A percentile compares a stretch with the other conserved stretches of the same genome.
Evolutionary conservation across 164 flowering plant genomes (phyloP).

Genomic region (Nymphaea thermarum): DNA sequence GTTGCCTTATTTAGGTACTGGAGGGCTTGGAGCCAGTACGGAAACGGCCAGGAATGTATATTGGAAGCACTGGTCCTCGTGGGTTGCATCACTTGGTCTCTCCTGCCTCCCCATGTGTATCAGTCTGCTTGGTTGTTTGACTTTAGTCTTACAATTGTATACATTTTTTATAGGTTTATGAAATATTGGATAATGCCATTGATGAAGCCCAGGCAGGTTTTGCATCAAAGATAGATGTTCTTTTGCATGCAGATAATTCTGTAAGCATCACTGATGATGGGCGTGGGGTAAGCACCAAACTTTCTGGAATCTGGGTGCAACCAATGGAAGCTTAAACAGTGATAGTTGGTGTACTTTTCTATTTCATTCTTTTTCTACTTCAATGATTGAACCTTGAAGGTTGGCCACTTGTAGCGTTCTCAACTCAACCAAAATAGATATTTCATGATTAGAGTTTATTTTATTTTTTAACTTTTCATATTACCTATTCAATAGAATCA

Average conservation of each 20-base stretch:
- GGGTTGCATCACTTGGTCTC: constrained; percentile 95
- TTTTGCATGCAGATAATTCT: constrained; percentile 63
- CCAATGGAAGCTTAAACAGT: background rate
- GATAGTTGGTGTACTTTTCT: too few species aligned
- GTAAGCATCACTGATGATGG: constrained; percentile 95
- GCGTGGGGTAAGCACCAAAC: constrained; percentile 65
- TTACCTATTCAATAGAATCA: too few species aligned
- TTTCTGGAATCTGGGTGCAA: background rate
- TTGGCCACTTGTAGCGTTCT: background rate
- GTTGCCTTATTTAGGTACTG: constrained; percentile 42
- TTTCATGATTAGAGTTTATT: too few species aligned
- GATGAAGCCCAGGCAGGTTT: constrained; percentile 98
- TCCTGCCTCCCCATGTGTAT: background rate
- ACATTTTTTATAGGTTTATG: constrained; percentile 60
- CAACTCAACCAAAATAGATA: too few species aligned
- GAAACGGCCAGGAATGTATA: constrained; percentile 97
- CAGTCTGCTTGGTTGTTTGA: background rate
- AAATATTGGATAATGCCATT: constrained; percentile 90
- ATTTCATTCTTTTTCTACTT: background rate
- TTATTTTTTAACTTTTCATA: too few species aligned
- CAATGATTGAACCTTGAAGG: too few species aligned
- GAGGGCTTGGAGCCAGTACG: constrained; percentile 97
- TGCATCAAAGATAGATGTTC: constrained; percentile 67
- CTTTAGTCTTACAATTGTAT: background rate
- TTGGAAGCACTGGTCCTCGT: constrained; percentile 94